These are phyloP conservation scores for Evansstolkia leycettana DNA, from an alignment of 495 filamentous ascomycete genomes.

Conservation along the genomic window DNA sequence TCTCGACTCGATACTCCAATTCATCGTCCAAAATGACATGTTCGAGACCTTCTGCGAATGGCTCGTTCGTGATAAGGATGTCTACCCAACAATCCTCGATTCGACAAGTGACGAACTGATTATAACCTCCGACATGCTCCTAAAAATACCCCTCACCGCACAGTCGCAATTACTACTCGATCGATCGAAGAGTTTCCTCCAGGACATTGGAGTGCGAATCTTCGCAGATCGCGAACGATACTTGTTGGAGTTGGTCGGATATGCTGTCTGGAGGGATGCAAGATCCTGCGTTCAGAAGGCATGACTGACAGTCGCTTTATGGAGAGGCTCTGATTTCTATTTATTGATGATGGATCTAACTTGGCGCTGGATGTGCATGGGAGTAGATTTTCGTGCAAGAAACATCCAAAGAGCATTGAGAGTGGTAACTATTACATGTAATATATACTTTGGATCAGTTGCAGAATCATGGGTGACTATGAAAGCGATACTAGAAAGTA, in stretches of 20 bases:
- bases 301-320: not conserved
- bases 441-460: too few species aligned
- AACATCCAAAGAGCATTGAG: too few species aligned
- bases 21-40: slow-evolving; percentile 24
- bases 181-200: slow-evolving; percentile 17
- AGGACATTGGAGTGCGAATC: slow-evolving; percentile 11
- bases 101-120: slow-evolving; percentile 6
- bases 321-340: too few species aligned
- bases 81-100: slow-evolving; percentile 5
- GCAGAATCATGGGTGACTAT: too few species aligned
- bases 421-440: too few species aligned
- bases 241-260: slow-evolving; percentile 27
- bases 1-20: slow-evolving; percentile 19
- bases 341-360: too few species aligned
- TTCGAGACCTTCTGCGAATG: slow-evolving; percentile 25
- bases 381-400: too few species aligned
- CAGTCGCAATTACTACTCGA: slow-evolving; percentile 8
- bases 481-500: too few species aligned
- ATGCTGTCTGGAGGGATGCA: slow-evolving; percentile 25
- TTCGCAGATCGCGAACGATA: slow-evolving; percentile 31
- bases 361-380: too few species aligned
- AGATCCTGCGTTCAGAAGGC: not conserved
- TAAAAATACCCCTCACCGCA: slow-evolving; percentile 4
- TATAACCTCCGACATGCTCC: slow-evolving; percentile 9
- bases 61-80: slow-evolving; percentile 15